Evolutionary conservation across 805 yeast genomes (phyloP).

Genomic region (Saccharomycopsis fibuligera): DNA sequence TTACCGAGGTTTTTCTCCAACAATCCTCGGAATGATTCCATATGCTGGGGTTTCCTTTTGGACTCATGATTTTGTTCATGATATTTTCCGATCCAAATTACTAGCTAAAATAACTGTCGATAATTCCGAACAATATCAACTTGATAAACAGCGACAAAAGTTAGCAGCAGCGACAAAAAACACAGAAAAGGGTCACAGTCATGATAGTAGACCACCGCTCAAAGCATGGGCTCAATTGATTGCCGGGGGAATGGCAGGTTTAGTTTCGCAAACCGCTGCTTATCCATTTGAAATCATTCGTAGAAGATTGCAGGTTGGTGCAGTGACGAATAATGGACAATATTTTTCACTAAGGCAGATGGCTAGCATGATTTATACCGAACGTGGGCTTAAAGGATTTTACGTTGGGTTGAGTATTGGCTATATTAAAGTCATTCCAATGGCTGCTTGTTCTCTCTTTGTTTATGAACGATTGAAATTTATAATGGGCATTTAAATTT

Average conservation of each 20-base stretch:
- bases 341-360: conserved; percentile 49
- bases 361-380: conserved; percentile 54
- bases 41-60: conserved; percentile 97
- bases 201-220: conserved; percentile 50
- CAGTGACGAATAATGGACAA: conserved; percentile 54
- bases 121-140: conserved; percentile 17
- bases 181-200: conserved; percentile 16
- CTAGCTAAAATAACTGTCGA: conserved; percentile 48
- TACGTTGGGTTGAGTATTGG: conserved; percentile 95
- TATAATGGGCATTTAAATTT: conserved; percentile 50
- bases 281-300: conserved; percentile 95
- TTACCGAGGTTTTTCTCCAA: conserved; percentile 91
- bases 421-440: conserved; percentile 88
- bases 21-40: conserved; percentile 92
- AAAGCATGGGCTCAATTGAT: conserved; percentile 85
- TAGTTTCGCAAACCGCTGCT: conserved; percentile 92
- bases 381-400: conserved; percentile 79
- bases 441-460: conserved; percentile 94
- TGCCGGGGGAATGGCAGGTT: conserved; percentile 96
- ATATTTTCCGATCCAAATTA: conserved; percentile 59
- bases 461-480: conserved; percentile 86
- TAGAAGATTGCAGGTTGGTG: conserved; percentile 94
- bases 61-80: conserved; percentile 89
- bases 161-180: conserved; percentile 21
- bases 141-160: not conserved